Base-by-base conservation (phyloP, 1,284 basidiomycete species). In the Entoloma clypeatum region DNA sequence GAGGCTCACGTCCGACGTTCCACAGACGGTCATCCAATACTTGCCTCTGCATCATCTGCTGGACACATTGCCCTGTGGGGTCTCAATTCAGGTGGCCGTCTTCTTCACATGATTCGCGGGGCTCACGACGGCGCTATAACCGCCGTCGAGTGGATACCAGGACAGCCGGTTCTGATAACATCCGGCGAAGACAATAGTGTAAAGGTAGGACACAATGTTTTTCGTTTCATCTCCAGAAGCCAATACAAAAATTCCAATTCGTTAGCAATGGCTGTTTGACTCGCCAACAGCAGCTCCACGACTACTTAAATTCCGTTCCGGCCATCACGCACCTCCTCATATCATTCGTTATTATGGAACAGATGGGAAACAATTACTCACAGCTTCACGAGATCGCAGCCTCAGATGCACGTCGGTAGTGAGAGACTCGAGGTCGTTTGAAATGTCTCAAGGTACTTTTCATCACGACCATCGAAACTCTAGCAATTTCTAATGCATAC, bases 181-280 rank as follows among this genome's bases (percentile, higher is more conserved):
- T 90, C 88, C 0, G 88, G 91, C 14, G 87, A 86, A 50, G 93
- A 97, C 61, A 97, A 97, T 58, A 91, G 89, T 55, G 77, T 97
- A 45, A 95, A 95, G 74, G 90, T 92, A 40, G 35, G 61, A 24
- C 5, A 24, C 18, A 16, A 22, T 37, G 4, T 14, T 17, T 34
- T n/a, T 30, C 14, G 10, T 25, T 13, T 9, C 22, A 21, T 29
- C 16, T 32, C 5, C 5, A 6, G 29, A 6, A 3, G 17, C 8
- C 10, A 16, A 11, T 19, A 4, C 22, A 13, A 24, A 27, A 10
- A 43, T 22, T 3, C 11, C 13, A n/a, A 9, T 18, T 23, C n/a
- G 14, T 35, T 54, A 94, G 92, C 93, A 99, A 90, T 99, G 96
- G 95, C 67, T 96, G 33, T 96, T 97, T 54, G 96, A 99, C 59